A percentile compares a stretch with the other conserved stretches of the same genome.
These are phyloP conservation scores for Pterocarpus santalinus DNA, from an alignment of 306 rosid species.

Conservation along the genomic window DNA sequence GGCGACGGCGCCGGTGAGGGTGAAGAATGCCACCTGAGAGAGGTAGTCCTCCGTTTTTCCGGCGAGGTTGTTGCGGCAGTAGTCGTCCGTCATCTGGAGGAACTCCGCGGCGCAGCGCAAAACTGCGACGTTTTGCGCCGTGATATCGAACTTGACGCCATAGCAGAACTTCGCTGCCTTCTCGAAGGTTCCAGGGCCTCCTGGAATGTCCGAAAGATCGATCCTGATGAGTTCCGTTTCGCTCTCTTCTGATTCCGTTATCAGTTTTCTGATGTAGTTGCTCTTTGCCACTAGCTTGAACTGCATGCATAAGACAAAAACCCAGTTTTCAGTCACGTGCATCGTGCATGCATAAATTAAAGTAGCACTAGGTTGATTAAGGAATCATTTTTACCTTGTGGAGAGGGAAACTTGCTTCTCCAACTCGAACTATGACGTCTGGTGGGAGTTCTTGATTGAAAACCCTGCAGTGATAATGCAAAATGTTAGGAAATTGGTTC, in stretches of 20 bases:
- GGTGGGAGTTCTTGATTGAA: conserved; percentile 83
- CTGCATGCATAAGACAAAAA: conserved; percentile 45
- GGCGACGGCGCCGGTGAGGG: conserved; percentile 70
- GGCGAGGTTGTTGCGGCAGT: conserved; percentile 64
- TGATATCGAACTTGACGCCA: conserved; percentile 85
- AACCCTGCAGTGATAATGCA: conserved; percentile 60
- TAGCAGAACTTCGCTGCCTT: conserved; percentile 92
- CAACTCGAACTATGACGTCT: conserved; percentile 76
- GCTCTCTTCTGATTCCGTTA: conserved; percentile 63
- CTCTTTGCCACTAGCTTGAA: conserved; percentile 87
- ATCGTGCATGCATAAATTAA: conserved; percentile 28
- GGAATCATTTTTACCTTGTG: conserved; percentile 63
- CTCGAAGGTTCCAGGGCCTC: conserved; percentile 80
- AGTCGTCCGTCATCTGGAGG: conserved; percentile 73
- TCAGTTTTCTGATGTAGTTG: conserved; percentile 71
- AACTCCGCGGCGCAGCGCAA: conserved; percentile 82
- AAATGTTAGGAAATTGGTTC: background rate
- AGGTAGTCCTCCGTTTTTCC: conserved; percentile 76
- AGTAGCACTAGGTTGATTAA: background rate
- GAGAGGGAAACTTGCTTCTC: conserved; percentile 74
- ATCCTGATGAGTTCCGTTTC: conserved; percentile 58
- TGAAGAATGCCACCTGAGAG: conserved; percentile 66
- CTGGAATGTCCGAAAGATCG: conserved; percentile 70
- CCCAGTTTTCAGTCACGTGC: background rate
- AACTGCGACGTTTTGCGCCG: conserved; percentile 74